phyloP scores from a whole-genome alignment of 306 rosid species.

The cucumber (Cucumis sativus) region Cucumber_9930_V3 NC_026661.2:16049001-16049500 shows the following conservation, averaged over 20 bases:
- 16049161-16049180: slow-evolving; percentile 63
- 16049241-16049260: background rate
- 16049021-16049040: slow-evolving; percentile 45
- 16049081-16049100: slow-evolving; percentile 65
- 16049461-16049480: slow-evolving; percentile 96
- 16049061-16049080: slow-evolving; percentile 35
- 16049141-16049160: slow-evolving; percentile 99
- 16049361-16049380: too few relatives aligned
- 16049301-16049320: slow-evolving; percentile 95
- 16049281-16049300: slow-evolving; percentile 96
- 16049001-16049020: slow-evolving; percentile 27
- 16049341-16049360: too few relatives aligned
- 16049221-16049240: background rate
- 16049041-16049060: slow-evolving; percentile 23
- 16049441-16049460: slow-evolving; percentile 95
- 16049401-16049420: background rate
- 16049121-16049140: slow-evolving; percentile 99
- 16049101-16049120: slow-evolving; percentile 90
- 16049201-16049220: background rate
- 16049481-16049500: slow-evolving; percentile 74
- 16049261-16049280: slow-evolving; percentile 87
- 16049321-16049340: slow-evolving; percentile 64
- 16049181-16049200: background rate
- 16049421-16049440: slow-evolving; percentile 97
- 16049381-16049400: too few relatives aligned